A percentile compares a stretch with the other conserved stretches of the same genome.
These are phyloP conservation scores for Pseudomicrostroma phylloplanum DNA, from an alignment of 1,284 basidiomycete genomes.

Conservation along the genomic window DNA sequence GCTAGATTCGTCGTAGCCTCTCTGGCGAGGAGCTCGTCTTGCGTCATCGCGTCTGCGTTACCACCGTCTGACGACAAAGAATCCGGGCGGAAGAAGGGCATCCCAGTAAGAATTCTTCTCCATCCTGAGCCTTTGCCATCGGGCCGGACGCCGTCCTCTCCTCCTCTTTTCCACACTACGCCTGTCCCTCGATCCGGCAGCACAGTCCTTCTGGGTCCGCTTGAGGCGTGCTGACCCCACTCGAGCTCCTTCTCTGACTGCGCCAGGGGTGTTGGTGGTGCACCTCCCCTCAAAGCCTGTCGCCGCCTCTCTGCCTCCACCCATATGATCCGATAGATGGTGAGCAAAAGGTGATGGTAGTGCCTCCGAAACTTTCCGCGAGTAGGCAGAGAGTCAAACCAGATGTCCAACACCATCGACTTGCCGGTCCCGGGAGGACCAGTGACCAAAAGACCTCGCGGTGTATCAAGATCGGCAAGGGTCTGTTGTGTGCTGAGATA, in stretches of 20 bases:
- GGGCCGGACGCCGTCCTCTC: slow-evolving; percentile 1
- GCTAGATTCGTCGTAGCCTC: slow-evolving; percentile 6
- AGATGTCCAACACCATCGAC: slow-evolving; percentile 64
- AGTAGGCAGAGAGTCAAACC: slow-evolving; percentile 61
- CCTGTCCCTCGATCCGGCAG: slow-evolving; percentile 9
- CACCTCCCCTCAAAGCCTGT: slow-evolving; percentile 28
- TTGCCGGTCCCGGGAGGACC: slow-evolving; percentile 59
- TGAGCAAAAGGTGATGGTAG: slow-evolving; percentile 65
- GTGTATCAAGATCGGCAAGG: slow-evolving; percentile 59
- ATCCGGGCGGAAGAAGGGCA: slow-evolving; percentile 38
- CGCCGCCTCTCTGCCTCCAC: slow-evolving; percentile 57
- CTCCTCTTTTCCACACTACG: slow-evolving; percentile 7
- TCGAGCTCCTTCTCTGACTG: slow-evolving; percentile 25
- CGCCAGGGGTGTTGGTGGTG: slow-evolving; percentile 17
- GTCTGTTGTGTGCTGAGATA: slow-evolving; percentile 61
- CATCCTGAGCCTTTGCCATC: slow-evolving; percentile 15
- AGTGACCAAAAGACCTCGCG: slow-evolving; percentile 57
- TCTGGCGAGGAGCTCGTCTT: slow-evolving; percentile 7
- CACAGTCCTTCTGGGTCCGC: background rate
- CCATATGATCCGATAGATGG: slow-evolving; percentile 64
- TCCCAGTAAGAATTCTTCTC: slow-evolving; percentile 23
- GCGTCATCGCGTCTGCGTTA: background rate
- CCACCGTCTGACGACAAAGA: slow-evolving; percentile 15
- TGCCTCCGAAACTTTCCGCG: slow-evolving; percentile 62
- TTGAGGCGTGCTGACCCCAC: background rate